phyloP scores from a whole-genome alignment of 2,329 filamentous ascomycete genomes.

The Lomentospora prolificans region DNA sequence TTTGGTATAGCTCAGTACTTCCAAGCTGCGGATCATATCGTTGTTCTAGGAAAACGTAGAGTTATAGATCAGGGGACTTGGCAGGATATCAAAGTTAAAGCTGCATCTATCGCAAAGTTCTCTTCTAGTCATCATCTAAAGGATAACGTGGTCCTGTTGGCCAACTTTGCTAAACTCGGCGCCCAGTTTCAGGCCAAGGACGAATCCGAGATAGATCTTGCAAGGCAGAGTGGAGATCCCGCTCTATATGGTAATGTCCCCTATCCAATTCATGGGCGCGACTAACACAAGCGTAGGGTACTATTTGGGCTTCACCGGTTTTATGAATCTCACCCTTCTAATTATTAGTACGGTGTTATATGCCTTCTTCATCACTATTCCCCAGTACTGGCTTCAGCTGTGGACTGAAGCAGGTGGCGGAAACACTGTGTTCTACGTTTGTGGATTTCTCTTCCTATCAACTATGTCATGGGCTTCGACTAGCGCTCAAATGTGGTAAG shows the following conservation, averaged over 20 bases:
- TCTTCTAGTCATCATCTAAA: not conserved
- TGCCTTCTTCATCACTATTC: not conserved
- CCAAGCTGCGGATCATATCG: constrained; percentile 15
- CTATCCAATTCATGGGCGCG: not conserved
- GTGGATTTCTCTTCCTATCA: not conserved
- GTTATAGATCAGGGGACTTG: constrained; percentile 24
- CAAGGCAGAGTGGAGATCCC: not conserved
- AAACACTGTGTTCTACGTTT: not conserved
- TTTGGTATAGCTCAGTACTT: constrained; percentile 20
- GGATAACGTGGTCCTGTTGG: not conserved
- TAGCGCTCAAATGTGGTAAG: not conserved
- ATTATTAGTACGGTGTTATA: not conserved
- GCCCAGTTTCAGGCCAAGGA: not conserved
- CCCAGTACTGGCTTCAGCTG: not conserved
- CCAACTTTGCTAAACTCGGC: constrained; percentile 10
- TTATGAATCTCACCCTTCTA: not conserved
- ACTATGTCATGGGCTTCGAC: not conserved
- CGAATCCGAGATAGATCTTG: not conserved
- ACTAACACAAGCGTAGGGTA: not conserved
- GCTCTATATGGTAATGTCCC: not conserved
- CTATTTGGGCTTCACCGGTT: not conserved
- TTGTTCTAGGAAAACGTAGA: constrained; percentile 13
- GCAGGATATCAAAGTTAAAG: not conserved
- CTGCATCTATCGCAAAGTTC: constrained; percentile 7
- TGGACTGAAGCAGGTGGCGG: not conserved